phyloP scores from a whole-genome alignment of 1,284 basidiomycete species.

The Meripilus lineatus region DNA sequence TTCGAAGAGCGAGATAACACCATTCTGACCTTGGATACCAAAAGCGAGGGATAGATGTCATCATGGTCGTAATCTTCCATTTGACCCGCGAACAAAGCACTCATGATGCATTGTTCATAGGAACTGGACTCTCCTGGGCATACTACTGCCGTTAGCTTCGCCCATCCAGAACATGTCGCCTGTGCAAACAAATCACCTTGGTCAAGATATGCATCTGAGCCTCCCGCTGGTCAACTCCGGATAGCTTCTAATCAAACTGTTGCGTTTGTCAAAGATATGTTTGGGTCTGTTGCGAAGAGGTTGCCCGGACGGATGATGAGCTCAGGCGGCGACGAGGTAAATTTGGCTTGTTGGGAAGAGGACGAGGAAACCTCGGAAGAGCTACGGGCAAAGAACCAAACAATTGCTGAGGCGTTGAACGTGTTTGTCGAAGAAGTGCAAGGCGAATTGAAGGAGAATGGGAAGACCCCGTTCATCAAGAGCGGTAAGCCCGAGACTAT shows the following conservation, averaged over 20 bases:
- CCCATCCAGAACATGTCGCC: constrained; percentile 69
- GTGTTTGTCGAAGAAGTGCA: constrained; percentile 55
- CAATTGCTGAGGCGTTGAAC: constrained; percentile 57
- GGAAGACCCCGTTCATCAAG: constrained; percentile 63
- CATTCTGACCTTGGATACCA: constrained; percentile 2
- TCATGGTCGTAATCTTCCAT: constrained; percentile 32
- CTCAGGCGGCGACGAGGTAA: constrained; percentile 81
- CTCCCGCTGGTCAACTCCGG: constrained; percentile 76
- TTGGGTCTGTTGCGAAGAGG: constrained; percentile 33
- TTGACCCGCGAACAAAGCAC: too few relatives aligned
- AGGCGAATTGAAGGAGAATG: constrained; percentile 31
- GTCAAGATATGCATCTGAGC: constrained; percentile 61
- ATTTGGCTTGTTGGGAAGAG: constrained; percentile 58
- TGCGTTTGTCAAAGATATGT: constrained; percentile 39
- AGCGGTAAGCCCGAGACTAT: constrained; percentile 33
- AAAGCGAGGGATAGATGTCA: constrained; percentile 72
- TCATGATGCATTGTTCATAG: constrained; percentile 6
- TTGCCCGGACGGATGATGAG: constrained; percentile 59
- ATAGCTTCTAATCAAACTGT: constrained; percentile 45
- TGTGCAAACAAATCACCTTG: constrained; percentile 62
- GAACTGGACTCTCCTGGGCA: constrained; percentile 75
- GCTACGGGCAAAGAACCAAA: constrained; percentile 41
- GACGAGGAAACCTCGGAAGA: constrained; percentile 53
- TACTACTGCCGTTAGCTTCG: constrained; percentile 57
- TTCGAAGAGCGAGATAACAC: not conserved